These are phyloP conservation scores for Tympanopsis confertula DNA, from an alignment of 2,329 filamentous ascomycete genomes.

Conservation along the genomic window DNA sequence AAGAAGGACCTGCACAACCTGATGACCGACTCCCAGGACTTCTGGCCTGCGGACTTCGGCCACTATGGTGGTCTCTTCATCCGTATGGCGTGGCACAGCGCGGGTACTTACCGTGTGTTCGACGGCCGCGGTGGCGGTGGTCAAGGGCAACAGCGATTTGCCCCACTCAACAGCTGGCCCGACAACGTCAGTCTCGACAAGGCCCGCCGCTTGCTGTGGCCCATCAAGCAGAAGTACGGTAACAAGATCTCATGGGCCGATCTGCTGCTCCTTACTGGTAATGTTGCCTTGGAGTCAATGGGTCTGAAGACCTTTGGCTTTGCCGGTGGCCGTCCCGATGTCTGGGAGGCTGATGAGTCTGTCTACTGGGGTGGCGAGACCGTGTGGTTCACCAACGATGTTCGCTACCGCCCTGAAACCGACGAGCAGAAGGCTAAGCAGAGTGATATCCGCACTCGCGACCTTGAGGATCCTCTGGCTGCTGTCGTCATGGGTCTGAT, in stretches of 20 bases:
- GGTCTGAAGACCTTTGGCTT: conserved; percentile 66
- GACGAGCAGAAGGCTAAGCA: conserved; percentile 23
- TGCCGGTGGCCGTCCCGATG: conserved; percentile 59
- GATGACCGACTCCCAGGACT: conserved; percentile 70
- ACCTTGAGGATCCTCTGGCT: conserved; percentile 57
- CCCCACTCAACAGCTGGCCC: conserved; percentile 72
- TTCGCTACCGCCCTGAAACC: conserved; percentile 40
- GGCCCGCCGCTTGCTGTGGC: conserved; percentile 68
- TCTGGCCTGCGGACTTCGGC: conserved; percentile 73
- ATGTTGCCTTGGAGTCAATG: conserved; percentile 69
- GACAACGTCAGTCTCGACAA: conserved; percentile 72
- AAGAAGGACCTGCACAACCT: conserved; percentile 63
- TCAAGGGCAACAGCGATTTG: conserved; percentile 67
- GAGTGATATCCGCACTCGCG: conserved; percentile 41
- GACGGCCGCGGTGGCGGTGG: conserved; percentile 68
- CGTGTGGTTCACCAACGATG: conserved; percentile 65
- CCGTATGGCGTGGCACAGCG: conserved; percentile 71
- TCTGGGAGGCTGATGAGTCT: conserved; percentile 65
- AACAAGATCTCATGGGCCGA: conserved; percentile 76
- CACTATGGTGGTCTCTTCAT: conserved; percentile 74
- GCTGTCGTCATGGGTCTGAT: conserved; percentile 68
- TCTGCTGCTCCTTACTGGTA: conserved; percentile 59
- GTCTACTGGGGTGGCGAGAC: conserved; percentile 68
- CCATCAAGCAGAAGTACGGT: conserved; percentile 76
- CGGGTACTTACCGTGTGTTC: conserved; percentile 65